Evolutionary conservation across 192 early-diverging fungal species (phyloP).

Genomic region (Coemansia sp.): DNA sequence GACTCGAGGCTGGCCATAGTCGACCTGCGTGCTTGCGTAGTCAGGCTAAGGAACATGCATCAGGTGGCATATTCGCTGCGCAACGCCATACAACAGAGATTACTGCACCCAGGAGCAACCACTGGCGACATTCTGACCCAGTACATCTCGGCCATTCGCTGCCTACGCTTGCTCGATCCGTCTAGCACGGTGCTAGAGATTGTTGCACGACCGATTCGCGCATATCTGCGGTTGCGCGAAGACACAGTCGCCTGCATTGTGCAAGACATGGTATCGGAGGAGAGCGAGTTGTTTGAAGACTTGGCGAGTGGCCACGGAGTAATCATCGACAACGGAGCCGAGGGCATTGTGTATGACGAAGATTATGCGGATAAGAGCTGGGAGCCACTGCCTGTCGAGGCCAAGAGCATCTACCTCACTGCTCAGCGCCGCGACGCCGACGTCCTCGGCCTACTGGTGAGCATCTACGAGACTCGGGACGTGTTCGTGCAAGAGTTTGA

Average conservation of each 20-base stretch:
- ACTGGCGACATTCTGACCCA: conserved; percentile 67
- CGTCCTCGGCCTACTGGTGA: conserved; percentile 64
- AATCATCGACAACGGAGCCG: conserved; percentile 16
- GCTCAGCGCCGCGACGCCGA: conserved; percentile 52
- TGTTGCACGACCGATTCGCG: conserved; percentile 57
- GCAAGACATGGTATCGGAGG: conserved; percentile 62
- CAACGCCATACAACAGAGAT: conserved; percentile 44
- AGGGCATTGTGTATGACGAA: conserved; percentile 55
- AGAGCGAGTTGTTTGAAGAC: conserved; percentile 57
- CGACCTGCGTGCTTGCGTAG: conserved; percentile 58
- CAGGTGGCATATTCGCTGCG: conserved; percentile 26
- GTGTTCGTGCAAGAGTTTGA: conserved; percentile 73
- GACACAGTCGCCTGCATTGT: conserved; percentile 71
- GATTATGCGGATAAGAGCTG: conserved; percentile 54
- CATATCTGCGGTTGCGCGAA: conserved; percentile 59
- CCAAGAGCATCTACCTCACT: conserved; percentile 29
- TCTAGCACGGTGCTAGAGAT: conserved; percentile 63
- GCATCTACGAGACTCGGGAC: conserved; percentile 67
- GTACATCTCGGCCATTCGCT: conserved; percentile 69
- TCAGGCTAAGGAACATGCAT: conserved; percentile 13
- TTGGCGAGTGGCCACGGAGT: conserved; percentile 10
- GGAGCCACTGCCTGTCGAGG: conserved; percentile 64
- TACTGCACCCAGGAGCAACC: conserved; percentile 71
- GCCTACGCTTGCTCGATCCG: conserved; percentile 66
- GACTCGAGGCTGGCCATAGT: conserved; percentile 58